Conservation (phyloP, 345 rosid genomes). For the Barbarea vulgaris region DNA sequence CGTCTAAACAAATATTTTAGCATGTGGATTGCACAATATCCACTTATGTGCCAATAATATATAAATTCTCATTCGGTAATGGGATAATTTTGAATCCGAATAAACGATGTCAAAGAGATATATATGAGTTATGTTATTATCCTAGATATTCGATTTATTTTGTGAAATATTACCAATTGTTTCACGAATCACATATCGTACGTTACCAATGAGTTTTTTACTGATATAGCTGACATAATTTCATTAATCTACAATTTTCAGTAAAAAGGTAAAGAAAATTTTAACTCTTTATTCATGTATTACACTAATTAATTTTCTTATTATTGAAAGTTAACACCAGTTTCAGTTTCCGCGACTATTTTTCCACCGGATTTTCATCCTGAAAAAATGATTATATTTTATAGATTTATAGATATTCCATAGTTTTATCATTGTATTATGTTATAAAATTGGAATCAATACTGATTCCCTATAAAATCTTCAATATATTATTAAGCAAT, state of each 20-base stretch:
- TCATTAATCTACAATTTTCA: neutral
- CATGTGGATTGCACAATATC: neutral
- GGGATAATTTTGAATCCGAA: neutral
- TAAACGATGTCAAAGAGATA: neutral
- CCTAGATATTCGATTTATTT: conserved; percentile 5
- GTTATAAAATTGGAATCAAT: neutral
- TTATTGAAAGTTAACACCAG: too few species aligned
- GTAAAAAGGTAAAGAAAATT: neutral
- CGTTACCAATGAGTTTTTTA: neutral
- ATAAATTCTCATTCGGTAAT: neutral
- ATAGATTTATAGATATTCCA: neutral
- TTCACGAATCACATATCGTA: too few species aligned
- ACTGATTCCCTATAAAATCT: neutral
- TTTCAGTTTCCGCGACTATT: neutral
- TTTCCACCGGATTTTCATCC: neutral
- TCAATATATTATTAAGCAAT: neutral
- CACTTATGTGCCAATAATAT: neutral
- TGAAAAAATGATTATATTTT: neutral
- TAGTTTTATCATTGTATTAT: neutral
- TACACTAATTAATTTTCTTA: neutral
- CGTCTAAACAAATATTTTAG: neutral
- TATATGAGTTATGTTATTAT: neutral
- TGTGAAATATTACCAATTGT: neutral
- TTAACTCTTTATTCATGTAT: too few species aligned
- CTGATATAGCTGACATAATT: neutral